These are phyloP conservation scores for Citrus cavaleriei DNA, from an alignment of 345 rosid species.

Conservation along the genomic window DNA sequence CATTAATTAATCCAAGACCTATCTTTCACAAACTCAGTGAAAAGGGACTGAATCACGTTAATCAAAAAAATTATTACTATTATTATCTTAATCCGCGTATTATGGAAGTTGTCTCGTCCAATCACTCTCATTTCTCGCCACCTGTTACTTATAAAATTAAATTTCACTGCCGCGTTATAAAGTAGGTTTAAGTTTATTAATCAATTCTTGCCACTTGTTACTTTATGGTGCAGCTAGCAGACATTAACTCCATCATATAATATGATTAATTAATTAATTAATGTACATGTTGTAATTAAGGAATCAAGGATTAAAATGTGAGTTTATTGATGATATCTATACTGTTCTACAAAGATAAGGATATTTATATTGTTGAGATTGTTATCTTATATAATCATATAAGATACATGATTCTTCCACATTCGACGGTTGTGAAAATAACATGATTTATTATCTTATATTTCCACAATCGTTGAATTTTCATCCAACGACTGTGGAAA, in stretches of 20 bases:
- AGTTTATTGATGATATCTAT: not conserved
- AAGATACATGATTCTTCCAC: no score
- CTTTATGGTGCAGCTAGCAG: not conserved
- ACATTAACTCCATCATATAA: not conserved
- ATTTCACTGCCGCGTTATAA: not conserved
- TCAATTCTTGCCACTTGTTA: not conserved
- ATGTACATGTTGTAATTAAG: not conserved
- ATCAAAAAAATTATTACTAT: not conserved
- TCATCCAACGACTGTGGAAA: fast-evolving
- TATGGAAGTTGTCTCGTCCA: constrained; percentile 28
- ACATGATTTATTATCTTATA: no score
- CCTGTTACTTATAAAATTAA: not conserved
- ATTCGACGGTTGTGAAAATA: no score
- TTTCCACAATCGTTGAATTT: no score
- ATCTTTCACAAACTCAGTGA: constrained; percentile 5
- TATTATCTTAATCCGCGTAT: constrained; percentile 27
- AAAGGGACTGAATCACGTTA: constrained; percentile 19
- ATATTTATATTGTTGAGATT: no score
- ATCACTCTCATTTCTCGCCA: not conserved
- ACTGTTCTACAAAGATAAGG: no score
- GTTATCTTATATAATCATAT: no score
- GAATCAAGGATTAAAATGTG: not conserved
- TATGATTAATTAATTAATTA: not conserved
- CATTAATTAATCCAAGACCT: not conserved
- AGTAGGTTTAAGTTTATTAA: not conserved